Evolutionary conservation across 2,329 filamentous ascomycete species (phyloP), one percentile per base, ranked within the genome.

Genomic region (Diaporthe capsici): DNA sequence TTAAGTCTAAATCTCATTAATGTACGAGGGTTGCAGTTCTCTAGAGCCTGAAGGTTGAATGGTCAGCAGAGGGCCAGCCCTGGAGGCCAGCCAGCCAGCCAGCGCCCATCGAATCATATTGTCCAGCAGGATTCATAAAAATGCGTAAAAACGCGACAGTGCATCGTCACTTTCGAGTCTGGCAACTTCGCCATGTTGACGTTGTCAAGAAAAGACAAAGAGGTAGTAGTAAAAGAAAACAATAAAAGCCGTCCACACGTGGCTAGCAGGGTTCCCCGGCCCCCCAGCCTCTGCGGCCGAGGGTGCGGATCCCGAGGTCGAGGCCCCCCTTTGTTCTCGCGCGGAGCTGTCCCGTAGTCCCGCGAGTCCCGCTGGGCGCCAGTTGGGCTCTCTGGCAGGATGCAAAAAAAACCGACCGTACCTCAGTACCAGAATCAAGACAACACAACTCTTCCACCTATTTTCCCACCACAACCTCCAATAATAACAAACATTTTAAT

Each of bases 251-350:
- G 28, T 31, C 61, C 49, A 70, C 65, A 70, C 65, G 65, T 70
- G 65, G 65, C 49, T 4, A 3, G 34, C 65, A 70, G 65, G 65
- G 65, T 70, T 70, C 65, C 65, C 65, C 65, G 31, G 47, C 31
- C 49, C 49, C 47, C 47, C 22, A n/a, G 17, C 31, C 47, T 28
- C 47, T 25, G 63, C 47, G 22, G 47, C 47, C 31, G 65, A 65
- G 39, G 39, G 12, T 47, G 63, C 44, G 63, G 44, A 34, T 65
- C 61, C 28, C 20, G 63, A 22, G 58, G 15, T 49, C 42, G 42
- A 49, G 42, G 20, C 25, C 10, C 20, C 20, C 22, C 34, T 68
- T 51, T 34, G 44, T 51, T 28, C 31, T 39, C 63, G 25, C 47
- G 65, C 65, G 34, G 34, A 55, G 65, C 34, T 42, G 65, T 28